phyloP scores from a whole-genome alignment of 2,329 filamentous ascomycete genomes.

The Sporothrix variecibatus region DNA sequence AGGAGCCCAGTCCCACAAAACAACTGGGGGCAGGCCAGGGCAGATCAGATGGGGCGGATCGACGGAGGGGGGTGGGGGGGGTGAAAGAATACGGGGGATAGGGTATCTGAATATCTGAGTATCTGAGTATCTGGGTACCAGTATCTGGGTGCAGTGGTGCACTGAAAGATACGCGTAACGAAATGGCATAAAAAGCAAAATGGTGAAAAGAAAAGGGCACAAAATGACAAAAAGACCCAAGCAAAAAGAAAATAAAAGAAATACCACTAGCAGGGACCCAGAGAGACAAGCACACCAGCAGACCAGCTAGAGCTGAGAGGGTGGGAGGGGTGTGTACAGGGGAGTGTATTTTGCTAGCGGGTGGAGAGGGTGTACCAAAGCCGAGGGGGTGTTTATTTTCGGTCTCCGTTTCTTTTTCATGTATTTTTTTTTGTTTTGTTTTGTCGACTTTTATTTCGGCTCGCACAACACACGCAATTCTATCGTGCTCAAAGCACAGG shows the following conservation, averaged over 20 bases:
- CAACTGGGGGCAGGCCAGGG: conserved; percentile 12
- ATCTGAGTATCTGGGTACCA: background rate
- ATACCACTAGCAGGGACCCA: conserved; percentile 7
- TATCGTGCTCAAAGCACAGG: background rate
- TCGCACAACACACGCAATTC: background rate
- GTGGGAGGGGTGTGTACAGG: background rate
- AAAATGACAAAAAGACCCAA: background rate
- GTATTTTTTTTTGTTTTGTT: background rate
- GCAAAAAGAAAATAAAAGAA: conserved; percentile 1
- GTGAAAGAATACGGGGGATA: background rate
- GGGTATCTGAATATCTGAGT: background rate
- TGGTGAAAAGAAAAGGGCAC: background rate
- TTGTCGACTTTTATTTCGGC: background rate
- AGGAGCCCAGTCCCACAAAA: conserved; percentile 23
- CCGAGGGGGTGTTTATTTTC: background rate
- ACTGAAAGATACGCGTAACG: background rate
- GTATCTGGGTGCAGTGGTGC: background rate
- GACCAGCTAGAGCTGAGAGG: conserved; percentile 3
- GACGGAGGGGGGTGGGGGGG: conserved; percentile 18
- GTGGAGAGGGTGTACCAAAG: background rate
- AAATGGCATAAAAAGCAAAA: background rate
- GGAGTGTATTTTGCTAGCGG: conserved; percentile 1
- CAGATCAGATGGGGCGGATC: conserved; percentile 29
- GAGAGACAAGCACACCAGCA: conserved; percentile 13
- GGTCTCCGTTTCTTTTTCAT: background rate